These are phyloP conservation scores for Coemansia sp. DNA, from an alignment of 192 early-diverging fungal species.

Conservation along the genomic window DNA sequence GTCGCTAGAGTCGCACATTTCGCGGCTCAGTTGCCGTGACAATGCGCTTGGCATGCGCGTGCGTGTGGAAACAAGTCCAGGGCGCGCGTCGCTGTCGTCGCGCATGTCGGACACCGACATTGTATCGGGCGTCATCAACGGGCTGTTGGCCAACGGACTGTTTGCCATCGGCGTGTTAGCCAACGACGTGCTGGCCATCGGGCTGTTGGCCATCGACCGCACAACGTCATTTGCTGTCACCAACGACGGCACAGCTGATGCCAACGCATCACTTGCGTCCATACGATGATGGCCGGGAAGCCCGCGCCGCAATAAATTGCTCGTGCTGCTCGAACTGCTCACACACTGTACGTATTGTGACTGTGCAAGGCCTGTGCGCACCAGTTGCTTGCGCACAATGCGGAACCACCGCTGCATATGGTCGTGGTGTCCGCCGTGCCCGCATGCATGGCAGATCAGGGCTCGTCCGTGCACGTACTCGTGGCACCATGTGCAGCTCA, in stretches of 20 bases:
- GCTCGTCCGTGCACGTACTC: slow-evolving; percentile 53
- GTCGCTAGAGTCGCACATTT: not conserved
- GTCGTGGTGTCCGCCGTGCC: slow-evolving; percentile 53
- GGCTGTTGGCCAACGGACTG: too few relatives aligned
- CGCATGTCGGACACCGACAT: not conserved
- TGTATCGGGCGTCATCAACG: too few relatives aligned
- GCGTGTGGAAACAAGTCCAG: not conserved
- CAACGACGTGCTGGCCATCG: not conserved
- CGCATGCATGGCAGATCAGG: slow-evolving; percentile 49
- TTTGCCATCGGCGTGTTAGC: too few relatives aligned
- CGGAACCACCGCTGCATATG: slow-evolving; percentile 53
- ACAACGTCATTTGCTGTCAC: slow-evolving; percentile 2
- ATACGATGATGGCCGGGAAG: not conserved
- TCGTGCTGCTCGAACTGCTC: slow-evolving; percentile 32
- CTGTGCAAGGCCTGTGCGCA: slow-evolving; percentile 21
- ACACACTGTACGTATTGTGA: slow-evolving; percentile 9
- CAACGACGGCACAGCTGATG: slow-evolving; percentile 8
- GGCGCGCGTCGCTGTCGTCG: not conserved
- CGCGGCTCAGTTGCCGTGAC: slow-evolving; percentile 10
- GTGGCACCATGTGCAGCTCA: slow-evolving; percentile 50
- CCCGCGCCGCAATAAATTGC: slow-evolving; percentile 16
- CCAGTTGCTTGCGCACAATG: slow-evolving; percentile 29
- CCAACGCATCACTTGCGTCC: not conserved
- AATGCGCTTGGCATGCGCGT: slow-evolving; percentile 1
- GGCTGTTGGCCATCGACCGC: not conserved